A percentile compares a stretch with the other conserved stretches of the same genome.
Evolutionary conservation across 176 grass and related monocot species (phyloP).

Genomic region (Olyra latifolia): DNA sequence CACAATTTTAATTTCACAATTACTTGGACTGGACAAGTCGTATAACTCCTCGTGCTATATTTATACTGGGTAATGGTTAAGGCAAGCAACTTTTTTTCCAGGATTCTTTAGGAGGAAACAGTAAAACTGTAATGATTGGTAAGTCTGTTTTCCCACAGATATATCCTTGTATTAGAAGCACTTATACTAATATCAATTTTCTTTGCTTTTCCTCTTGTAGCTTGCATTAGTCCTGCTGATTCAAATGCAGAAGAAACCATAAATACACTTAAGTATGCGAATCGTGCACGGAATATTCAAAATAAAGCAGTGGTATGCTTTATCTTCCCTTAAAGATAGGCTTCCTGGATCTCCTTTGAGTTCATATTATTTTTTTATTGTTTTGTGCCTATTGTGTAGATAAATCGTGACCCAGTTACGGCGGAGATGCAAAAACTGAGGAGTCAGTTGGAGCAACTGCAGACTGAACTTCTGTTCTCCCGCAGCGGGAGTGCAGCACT

Average conservation of each 20-base stretch:
- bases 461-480: slow-evolving; percentile 80
- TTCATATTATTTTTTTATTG: slow-evolving; percentile 21
- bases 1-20: background rate
- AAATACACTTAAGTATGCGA: slow-evolving; percentile 88
- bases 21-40: background rate
- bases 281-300: slow-evolving; percentile 83
- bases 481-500: slow-evolving; percentile 71
- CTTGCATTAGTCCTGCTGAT: slow-evolving; percentile 91
- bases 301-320: slow-evolving; percentile 84
- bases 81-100: slow-evolving; percentile 11
- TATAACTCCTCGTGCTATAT: background rate
- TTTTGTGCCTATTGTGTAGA: slow-evolving; percentile 42
- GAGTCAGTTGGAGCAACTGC: slow-evolving; percentile 76
- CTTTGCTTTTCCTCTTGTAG: slow-evolving; percentile 32
- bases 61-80: slow-evolving; percentile 4
- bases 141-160: slow-evolving; percentile 1
- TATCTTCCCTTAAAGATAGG: background rate
- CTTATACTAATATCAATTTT: slow-evolving; percentile 21
- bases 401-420: slow-evolving; percentile 85
- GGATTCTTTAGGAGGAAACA: slow-evolving; percentile 91
- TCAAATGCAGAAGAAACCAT: slow-evolving; percentile 86
- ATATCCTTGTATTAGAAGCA: background rate
- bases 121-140: slow-evolving; percentile 91
- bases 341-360: background rate
- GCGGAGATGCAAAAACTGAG: slow-evolving; percentile 90